Evolutionary conservation across 306 rosid genomes (phyloP).

Genomic region (Quercus variabilis): DNA sequence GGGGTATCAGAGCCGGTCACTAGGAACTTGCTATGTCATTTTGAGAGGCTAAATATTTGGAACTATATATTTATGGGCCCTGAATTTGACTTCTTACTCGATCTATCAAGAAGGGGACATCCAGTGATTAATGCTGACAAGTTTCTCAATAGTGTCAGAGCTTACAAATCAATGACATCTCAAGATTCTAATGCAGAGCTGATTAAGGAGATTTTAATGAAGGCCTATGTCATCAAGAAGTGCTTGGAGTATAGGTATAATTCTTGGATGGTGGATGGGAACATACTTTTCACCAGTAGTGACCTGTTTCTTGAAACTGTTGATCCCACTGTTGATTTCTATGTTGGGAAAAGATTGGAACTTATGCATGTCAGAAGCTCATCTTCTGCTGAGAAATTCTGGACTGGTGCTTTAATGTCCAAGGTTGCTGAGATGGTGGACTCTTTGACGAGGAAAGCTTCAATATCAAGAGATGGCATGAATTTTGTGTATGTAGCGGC

Average conservation of each 20-base stretch:
- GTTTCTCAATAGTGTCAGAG: constrained; percentile 45
- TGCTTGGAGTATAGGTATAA: constrained; percentile 52
- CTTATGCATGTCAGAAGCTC: constrained; percentile 55
- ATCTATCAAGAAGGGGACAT: constrained; percentile 81
- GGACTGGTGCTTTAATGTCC: constrained; percentile 35
- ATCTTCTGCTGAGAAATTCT: constrained; percentile 42
- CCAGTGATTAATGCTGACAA: constrained; percentile 56
- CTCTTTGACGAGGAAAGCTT: constrained; percentile 37
- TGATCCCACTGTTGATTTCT: constrained; percentile 36
- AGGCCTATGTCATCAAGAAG: constrained; percentile 48
- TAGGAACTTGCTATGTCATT: constrained; percentile 76
- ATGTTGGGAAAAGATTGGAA: constrained; percentile 44
- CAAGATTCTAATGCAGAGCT: constrained; percentile 35
- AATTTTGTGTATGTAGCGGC: constrained; percentile 42
- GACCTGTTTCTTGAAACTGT: constrained; percentile 26
- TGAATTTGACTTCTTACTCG: constrained; percentile 58
- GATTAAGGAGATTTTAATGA: constrained; percentile 44
- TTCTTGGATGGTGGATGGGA: constrained; percentile 61
- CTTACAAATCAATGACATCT: constrained; percentile 31
- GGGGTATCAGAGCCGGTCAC: constrained; percentile 44
- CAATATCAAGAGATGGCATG: constrained; percentile 19
- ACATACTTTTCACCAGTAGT: constrained; percentile 49
- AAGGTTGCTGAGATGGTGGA: constrained; percentile 34
- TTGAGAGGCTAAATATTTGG: constrained; percentile 70
- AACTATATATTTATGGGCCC: constrained; percentile 61